These are phyloP conservation scores for Eucalyptus sp. DNA, from an alignment of 345 rosid species.

Conservation along the genomic window DNA sequence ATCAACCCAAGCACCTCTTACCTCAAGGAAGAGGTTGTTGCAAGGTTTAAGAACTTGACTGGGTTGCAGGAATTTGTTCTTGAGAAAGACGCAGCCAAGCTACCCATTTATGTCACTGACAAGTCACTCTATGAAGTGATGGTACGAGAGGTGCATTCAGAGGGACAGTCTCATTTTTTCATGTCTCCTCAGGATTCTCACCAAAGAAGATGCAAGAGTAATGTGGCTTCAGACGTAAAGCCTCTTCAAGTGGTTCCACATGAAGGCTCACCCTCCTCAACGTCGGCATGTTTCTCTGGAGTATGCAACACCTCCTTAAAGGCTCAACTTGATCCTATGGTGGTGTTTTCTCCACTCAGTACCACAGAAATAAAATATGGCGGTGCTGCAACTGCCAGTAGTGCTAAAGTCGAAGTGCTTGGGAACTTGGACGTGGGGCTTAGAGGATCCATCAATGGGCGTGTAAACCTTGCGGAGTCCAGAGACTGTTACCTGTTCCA, in stretches of 20 bases:
- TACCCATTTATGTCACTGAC: background rate
- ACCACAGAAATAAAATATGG: too few species aligned
- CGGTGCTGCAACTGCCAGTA: background rate
- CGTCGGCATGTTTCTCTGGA: background rate
- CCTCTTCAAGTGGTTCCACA: background rate
- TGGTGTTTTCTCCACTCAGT: background rate
- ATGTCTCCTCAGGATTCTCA: background rate
- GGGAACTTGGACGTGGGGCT: background rate
- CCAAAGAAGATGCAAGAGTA: background rate
- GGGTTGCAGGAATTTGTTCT: background rate
- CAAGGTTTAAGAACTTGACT: background rate
- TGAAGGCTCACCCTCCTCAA: background rate
- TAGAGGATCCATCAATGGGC: background rate
- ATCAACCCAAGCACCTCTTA: background rate
- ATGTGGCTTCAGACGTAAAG: background rate
- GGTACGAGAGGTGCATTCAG: background rate
- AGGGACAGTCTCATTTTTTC: background rate
- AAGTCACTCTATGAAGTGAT: background rate
- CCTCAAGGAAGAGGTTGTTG: background rate
- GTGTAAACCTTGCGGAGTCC: background rate
- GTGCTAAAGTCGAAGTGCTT: background rate
- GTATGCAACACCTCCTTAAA: background rate
- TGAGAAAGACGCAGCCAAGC: background rate
- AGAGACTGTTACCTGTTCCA: background rate
- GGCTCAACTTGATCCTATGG: background rate